A percentile compares a stretch with the other conserved stretches of the same genome.
These are phyloP conservation scores for Brassica juncea DNA, from an alignment of 345 rosid species.

Conservation along the genomic window DNA sequence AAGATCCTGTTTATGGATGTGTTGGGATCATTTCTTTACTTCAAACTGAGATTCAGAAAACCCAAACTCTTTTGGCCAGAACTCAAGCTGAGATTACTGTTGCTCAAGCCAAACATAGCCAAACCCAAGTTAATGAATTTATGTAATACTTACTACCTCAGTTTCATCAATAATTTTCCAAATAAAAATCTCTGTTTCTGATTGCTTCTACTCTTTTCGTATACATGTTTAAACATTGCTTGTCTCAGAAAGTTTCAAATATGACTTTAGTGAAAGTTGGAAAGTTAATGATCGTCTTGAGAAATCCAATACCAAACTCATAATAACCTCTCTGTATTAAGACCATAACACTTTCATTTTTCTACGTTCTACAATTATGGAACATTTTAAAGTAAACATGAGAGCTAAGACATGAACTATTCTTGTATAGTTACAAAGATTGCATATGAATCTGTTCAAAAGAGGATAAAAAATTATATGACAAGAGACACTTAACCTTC, in stretches of 20 bases:
- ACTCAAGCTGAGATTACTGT: slow-evolving; percentile 52
- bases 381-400: slow-evolving; percentile 1
- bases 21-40: slow-evolving; percentile 49
- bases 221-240: slow-evolving; percentile 8
- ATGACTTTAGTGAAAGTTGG: background rate
- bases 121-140: slow-evolving; percentile 9
- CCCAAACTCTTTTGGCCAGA: slow-evolving; percentile 47
- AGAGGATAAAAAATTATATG: background rate
- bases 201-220: background rate
- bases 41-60: slow-evolving; percentile 49
- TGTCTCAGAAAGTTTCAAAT: background rate
- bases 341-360: background rate
- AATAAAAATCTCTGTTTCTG: slow-evolving; percentile 3
- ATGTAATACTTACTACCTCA: slow-evolving; percentile 5
- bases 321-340: background rate
- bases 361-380: background rate
- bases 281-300: background rate
- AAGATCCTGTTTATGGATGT: slow-evolving; percentile 67
- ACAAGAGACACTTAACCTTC: slow-evolving; percentile 18
- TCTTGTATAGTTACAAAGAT: slow-evolving; percentile 25
- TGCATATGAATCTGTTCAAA: slow-evolving; percentile 16
- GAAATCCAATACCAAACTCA: background rate
- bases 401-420: background rate
- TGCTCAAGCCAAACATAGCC: slow-evolving; percentile 22
- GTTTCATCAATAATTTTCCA: background rate